Base-by-base conservation (phyloP, 305 asterid genomes). In the Fraxinus greggii region DNA sequence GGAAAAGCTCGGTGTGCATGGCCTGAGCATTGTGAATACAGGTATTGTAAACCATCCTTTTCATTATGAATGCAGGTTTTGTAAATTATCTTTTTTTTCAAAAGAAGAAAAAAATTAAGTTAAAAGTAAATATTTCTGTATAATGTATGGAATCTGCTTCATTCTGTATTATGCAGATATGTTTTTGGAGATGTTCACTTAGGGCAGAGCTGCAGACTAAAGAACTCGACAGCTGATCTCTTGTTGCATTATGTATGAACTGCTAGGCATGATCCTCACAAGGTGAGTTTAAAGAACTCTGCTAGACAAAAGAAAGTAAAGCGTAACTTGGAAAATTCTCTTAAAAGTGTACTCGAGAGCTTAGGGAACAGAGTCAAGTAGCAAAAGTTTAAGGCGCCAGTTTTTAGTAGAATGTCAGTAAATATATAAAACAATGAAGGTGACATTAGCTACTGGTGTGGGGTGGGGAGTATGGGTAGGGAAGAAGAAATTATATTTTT, bases 1-100 rank as follows among this genome's bases (percentile, higher is more conserved):
- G 99, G 98, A 77, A 96, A 93, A 88, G 99, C 99, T 78, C 92
- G 99, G 74, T 96, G 99, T 78, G 98, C 98, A 79, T 94, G 98
- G 98, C 85, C 98, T 0, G 95, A 91, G 72, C 95, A 94, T 85
- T 96, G 99, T 87, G 99, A 91, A 96, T 96, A 96, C 90, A 92
- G 99, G 99, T 95, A 48, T 81, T 63, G 36, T 19, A 69, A 31
- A 69, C 9, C 19, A 13, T 29, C 79, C n/a, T 83, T 33, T 73
- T 84, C 74, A 61, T 7, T 21, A 21, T 21, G 61, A 51, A 51
- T 51, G 21, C 21, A 51, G 23, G 21, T 51, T 63, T 56, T 23
- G 31, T n/a, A 67, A 67, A 67, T 28, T 7, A 40, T 78, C 59
- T 36, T 40, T 76, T 8, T 56, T 63, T 23, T 33, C 0, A 6